Base-by-base conservation (phyloP, 352 stramenopile genomes). In the Pythium pyrilobum region DNA sequence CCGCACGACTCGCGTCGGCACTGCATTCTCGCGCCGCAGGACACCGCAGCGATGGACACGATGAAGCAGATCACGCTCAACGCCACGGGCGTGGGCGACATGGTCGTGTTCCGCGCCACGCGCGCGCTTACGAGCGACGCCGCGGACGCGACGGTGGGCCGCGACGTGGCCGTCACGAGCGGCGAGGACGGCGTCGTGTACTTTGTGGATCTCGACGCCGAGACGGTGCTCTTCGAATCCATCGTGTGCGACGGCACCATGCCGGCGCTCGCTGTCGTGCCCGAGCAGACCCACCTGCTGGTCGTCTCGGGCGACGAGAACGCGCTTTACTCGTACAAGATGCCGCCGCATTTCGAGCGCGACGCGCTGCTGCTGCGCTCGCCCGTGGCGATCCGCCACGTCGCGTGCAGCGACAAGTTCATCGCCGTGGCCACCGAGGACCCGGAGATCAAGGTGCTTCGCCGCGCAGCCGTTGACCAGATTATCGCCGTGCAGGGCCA, bases 21-120 rank as follows among this genome's bases (percentile, higher is more conserved):
- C 31, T 36, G 31, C 31, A 15, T 15, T 8, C 15, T 8, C 9
- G 15, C 31, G 15, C 31, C 31, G 25, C 10, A 20, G 18, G 37
- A 37, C 5, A 56, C 31, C n/a, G 24, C 41, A 36, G 23, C 24
- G 42, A 86, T 87, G 79, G 79, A 87, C 59, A 83, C 58, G 7
- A 87, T 91, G 74, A 85, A 84, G 69, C 74, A 91, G 72, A 74
- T 91, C 49, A 64, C 76, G 23, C 75, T 87, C 23, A 89, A 91
- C 52, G 66, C 82, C 36, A 80, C 79, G 11, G 81, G 81, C 46
- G 78, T 77, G 48, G 81, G 81, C 28, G 62, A 72, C 56, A 86
- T 91, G 74, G 62, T 73, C 52, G 52, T 83, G 23, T 71, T 85
- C 45, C 72, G 62, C 32, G 61, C 66, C 13, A 33, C 47, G 9